A percentile compares a stretch with the other conserved stretches of the same genome.
phyloP scores from a whole-genome alignment of 169 alveolate species.

The Plasmodium relictum region DNA sequence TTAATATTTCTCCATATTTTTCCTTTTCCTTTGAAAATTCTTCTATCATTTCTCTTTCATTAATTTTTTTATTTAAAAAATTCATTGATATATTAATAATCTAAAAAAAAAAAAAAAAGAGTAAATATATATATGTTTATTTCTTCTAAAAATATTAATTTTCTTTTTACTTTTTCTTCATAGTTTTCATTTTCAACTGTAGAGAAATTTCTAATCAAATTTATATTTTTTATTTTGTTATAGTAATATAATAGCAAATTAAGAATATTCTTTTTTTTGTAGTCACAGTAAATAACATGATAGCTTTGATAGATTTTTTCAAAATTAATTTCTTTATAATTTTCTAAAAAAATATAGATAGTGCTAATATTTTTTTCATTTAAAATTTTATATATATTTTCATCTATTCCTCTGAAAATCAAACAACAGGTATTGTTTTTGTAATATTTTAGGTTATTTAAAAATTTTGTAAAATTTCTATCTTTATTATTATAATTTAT shows the following conservation, averaged over 20 bases:
- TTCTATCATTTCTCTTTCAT: constrained; percentile 4
- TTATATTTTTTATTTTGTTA: not conserved
- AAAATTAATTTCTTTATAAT: not conserved
- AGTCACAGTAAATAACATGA: constrained; percentile 31
- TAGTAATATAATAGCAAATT: constrained; percentile 40
- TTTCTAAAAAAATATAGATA: constrained; percentile 19
- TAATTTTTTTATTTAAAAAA: not conserved
- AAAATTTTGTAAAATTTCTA: not conserved
- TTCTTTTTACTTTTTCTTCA: constrained; percentile 16
- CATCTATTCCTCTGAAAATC: constrained; percentile 22
- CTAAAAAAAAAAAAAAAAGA: not conserved
- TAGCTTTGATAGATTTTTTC: not conserved
- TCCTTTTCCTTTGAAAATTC: not conserved
- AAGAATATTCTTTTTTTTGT: constrained; percentile 24
- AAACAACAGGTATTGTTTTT: not conserved
- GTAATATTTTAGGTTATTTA: constrained; percentile 1
- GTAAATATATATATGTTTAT: not conserved
- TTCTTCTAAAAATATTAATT: not conserved
- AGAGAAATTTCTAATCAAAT: not conserved
- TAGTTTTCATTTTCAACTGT: constrained; percentile 5
- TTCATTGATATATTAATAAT: not conserved
- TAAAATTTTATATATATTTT: constrained; percentile 1
- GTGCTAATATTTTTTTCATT: not conserved
- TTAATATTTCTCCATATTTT: not conserved
- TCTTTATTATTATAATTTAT: not conserved